Conservation (phyloP, 768 basidiomycete genomes). For the Pholiota conissans region DNA sequence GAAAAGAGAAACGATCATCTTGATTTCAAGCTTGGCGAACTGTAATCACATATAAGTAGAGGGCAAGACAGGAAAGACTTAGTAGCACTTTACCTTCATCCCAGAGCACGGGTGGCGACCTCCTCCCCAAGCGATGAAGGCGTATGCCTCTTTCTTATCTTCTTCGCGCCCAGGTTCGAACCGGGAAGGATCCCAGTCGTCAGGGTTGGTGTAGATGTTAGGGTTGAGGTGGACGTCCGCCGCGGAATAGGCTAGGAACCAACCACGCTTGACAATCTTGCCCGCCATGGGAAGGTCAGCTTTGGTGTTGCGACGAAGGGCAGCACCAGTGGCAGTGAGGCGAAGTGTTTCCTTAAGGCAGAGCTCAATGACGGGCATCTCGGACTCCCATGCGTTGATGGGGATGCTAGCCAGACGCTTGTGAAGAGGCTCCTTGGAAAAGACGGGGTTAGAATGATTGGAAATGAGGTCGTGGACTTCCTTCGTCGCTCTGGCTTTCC, state of each 20-base stretch:
- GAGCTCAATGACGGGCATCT: conserved; percentile 36
- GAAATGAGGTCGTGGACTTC: conserved; percentile 32
- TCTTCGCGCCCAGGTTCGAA: conserved; percentile 28
- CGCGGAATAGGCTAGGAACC: conserved; percentile 34
- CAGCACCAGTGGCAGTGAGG: conserved; percentile 25
- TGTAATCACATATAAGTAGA: background rate
- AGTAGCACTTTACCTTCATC: conserved; percentile 22
- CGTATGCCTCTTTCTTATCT: conserved; percentile 20
- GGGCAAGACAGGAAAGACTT: too few species aligned
- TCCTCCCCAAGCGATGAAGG: conserved; percentile 22
- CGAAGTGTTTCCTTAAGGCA: conserved; percentile 41
- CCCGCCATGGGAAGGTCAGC: conserved; percentile 28
- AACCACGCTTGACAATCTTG: conserved; percentile 28
- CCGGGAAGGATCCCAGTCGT: conserved; percentile 35
- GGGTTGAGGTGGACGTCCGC: conserved; percentile 36
- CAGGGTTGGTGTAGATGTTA: conserved; percentile 33
- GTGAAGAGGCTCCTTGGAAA: conserved; percentile 29
- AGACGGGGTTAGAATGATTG: conserved; percentile 23
- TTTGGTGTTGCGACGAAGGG: conserved; percentile 34
- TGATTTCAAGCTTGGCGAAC: conserved; percentile 39
- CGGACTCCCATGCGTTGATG: conserved; percentile 38
- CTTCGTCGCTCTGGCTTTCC: conserved; percentile 29
- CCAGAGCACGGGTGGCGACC: conserved; percentile 41
- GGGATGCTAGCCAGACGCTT: conserved; percentile 35
- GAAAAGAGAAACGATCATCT: conserved; percentile 33